Conservation (phyloP, 352 stramenopile genomes). For the Phytophthora litchii region DNA sequence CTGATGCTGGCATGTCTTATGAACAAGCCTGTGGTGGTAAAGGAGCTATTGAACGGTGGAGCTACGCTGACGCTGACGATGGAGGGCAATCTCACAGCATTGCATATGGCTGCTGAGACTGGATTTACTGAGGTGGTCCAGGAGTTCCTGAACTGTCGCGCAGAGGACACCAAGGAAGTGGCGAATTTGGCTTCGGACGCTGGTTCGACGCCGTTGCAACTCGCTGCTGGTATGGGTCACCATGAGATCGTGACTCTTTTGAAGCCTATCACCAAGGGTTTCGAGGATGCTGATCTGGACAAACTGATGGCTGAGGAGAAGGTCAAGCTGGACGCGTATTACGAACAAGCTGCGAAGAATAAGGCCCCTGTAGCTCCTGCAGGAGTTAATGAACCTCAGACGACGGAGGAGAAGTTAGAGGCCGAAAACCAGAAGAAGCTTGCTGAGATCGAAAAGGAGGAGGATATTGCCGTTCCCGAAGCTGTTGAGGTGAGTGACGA, state of each 20-base stretch:
- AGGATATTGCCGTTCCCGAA: conserved; percentile 55
- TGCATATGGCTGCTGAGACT: conserved; percentile 82
- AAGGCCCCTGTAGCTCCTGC: conserved; percentile 14
- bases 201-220: conserved; percentile 70
- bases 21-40: conserved; percentile 71
- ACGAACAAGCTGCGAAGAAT: conserved; percentile 50
- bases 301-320: conserved; percentile 70
- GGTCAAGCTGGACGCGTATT: conserved; percentile 62
- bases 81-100: conserved; percentile 63
- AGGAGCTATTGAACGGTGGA: conserved; percentile 54
- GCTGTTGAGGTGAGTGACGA: conserved; percentile 45
- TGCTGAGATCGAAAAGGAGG: conserved; percentile 45
- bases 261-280: conserved; percentile 66
- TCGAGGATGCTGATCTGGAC: conserved; percentile 57
- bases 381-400: conserved; percentile 22
- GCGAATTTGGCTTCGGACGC: conserved; percentile 68
- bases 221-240: conserved; percentile 78
- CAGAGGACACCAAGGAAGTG: conserved; percentile 49
- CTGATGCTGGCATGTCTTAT: conserved; percentile 80
- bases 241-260: conserved; percentile 66
- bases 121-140: conserved; percentile 66
- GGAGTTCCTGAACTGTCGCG: conserved; percentile 55
- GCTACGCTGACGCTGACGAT: conserved; percentile 63
- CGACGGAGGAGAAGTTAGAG: conserved; percentile 43
- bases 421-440: conserved; percentile 51